A percentile compares a stretch with the other conserved stretches of the same genome.
These are phyloP conservation scores for Candida fluviatilis DNA, from an alignment of 805 yeast species.

Conservation along the genomic window DNA sequence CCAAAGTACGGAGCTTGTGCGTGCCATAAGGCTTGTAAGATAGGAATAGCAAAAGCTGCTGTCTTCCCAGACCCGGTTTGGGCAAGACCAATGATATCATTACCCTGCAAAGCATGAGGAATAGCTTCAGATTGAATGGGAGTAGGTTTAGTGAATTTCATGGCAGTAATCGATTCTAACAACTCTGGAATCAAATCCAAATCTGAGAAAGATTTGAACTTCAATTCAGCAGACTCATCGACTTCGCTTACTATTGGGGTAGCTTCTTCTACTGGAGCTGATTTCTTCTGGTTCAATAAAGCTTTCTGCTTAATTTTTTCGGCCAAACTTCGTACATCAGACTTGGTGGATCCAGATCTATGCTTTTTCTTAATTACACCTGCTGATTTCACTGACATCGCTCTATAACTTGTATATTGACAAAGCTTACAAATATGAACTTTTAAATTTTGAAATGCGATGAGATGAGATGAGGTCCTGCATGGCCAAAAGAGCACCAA, in stretches of 20 bases:
- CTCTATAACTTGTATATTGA: not conserved
- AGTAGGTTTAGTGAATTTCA: conserved; percentile 80
- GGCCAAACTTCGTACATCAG: conserved; percentile 47
- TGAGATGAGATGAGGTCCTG: conserved; percentile 3
- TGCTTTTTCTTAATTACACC: conserved; percentile 13
- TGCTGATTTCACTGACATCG: conserved; percentile 3
- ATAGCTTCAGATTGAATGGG: conserved; percentile 91
- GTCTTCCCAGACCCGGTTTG: conserved; percentile 98
- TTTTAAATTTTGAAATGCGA: conserved; percentile 1
- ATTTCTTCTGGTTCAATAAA: conserved; percentile 16
- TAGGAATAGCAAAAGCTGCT: conserved; percentile 97
- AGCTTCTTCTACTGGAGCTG: conserved; percentile 4
- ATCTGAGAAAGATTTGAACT: conserved; percentile 45
- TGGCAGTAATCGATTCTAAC: conserved; percentile 67
- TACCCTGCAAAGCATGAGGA: conserved; percentile 85
- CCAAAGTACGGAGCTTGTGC: conserved; percentile 87
- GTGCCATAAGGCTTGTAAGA: conserved; percentile 85
- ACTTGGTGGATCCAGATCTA: conserved; percentile 14
- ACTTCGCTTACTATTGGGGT: conserved; percentile 6
- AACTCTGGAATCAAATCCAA: conserved; percentile 73
- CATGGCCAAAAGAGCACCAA: not conserved
- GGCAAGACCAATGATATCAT: conserved; percentile 93
- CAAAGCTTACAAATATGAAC: not conserved
- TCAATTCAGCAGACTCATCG: conserved; percentile 17
- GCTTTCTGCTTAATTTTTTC: conserved; percentile 46